phyloP scores from a whole-genome alignment of 2,329 filamentous ascomycete species.

The Lachnellula subtilissima region DNA sequence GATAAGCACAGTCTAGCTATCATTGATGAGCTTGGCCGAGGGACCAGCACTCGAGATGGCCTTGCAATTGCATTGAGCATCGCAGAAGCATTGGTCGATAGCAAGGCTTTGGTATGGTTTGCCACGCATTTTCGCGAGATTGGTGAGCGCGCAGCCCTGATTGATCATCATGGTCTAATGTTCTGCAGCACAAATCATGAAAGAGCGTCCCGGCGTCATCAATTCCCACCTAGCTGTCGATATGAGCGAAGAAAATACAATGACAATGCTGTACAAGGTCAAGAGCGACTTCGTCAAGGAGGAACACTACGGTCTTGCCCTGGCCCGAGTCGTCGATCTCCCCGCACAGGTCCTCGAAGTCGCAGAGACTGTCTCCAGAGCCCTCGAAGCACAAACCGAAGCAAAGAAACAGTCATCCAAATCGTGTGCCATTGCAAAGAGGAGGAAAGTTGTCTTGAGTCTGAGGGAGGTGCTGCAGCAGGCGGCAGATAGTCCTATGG shows the following conservation, averaged over 20 bases:
- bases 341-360: conserved; percentile 61
- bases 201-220: conserved; percentile 70
- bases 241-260: conserved; percentile 50
- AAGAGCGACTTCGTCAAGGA: conserved; percentile 65
- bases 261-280: conserved; percentile 87
- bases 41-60: conserved; percentile 84
- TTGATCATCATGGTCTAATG: background rate
- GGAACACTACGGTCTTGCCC: conserved; percentile 75
- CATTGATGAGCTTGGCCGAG: conserved; percentile 87
- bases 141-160: conserved; percentile 32
- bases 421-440: conserved; percentile 53
- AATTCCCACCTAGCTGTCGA: conserved; percentile 78
- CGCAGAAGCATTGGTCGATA: conserved; percentile 80
- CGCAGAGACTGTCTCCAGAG: conserved; percentile 62
- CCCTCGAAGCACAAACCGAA: conserved; percentile 54
- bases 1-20: conserved; percentile 72
- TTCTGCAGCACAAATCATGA: conserved; percentile 60
- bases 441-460: conserved; percentile 68
- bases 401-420: conserved; percentile 55
- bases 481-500: conserved; percentile 59
- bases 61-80: conserved; percentile 86
- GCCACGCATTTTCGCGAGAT: conserved; percentile 89
- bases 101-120: conserved; percentile 79
- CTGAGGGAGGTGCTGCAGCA: conserved; percentile 69
- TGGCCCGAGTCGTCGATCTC: conserved; percentile 71